Evolutionary conservation across 257 asterid genomes (phyloP).

Genomic region (Galeopsis tetrahit): DNA sequence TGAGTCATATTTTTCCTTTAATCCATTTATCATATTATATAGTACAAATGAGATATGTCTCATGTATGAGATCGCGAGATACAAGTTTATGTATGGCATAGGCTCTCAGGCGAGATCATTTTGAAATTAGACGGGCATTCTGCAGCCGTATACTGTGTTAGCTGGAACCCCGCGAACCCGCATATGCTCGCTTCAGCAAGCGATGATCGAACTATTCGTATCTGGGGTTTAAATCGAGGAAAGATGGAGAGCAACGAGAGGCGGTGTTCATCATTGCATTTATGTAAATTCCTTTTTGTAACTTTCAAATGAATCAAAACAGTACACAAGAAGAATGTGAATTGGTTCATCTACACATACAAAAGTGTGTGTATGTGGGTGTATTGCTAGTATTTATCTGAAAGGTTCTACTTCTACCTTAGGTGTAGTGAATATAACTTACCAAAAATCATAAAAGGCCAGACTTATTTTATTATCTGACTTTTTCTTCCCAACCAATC

Average conservation of each 20-base stretch:
- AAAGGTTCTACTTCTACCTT: no score
- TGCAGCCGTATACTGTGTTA: slow-evolving; percentile 79
- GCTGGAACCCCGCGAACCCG: slow-evolving; percentile 88
- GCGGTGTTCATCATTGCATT: slow-evolving; percentile 48
- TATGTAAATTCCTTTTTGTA: slow-evolving; percentile 47
- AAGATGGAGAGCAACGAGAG: slow-evolving; percentile 45
- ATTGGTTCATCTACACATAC: not conserved
- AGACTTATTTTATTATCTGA: no score
- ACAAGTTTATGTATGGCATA: slow-evolving; percentile 76
- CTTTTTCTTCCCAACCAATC: no score
- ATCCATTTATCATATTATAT: no score
- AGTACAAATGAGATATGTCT: no score
- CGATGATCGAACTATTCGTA: slow-evolving; percentile 83
- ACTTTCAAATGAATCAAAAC: slow-evolving; percentile 37
- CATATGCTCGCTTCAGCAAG: slow-evolving; percentile 92
- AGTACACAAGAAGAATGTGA: slow-evolving; percentile 47
- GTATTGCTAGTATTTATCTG: no score
- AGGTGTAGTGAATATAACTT: no score
- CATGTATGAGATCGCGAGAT: no score
- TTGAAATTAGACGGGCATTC: slow-evolving; percentile 69
- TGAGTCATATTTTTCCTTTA: no score
- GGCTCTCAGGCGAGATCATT: slow-evolving; percentile 71
- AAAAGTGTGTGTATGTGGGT: no score
- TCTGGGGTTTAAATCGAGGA: slow-evolving; percentile 81
- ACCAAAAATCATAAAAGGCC: no score